phyloP scores from a whole-genome alignment of 2,329 filamentous ascomycete genomes.

The Colletotrichum sp. region DNA sequence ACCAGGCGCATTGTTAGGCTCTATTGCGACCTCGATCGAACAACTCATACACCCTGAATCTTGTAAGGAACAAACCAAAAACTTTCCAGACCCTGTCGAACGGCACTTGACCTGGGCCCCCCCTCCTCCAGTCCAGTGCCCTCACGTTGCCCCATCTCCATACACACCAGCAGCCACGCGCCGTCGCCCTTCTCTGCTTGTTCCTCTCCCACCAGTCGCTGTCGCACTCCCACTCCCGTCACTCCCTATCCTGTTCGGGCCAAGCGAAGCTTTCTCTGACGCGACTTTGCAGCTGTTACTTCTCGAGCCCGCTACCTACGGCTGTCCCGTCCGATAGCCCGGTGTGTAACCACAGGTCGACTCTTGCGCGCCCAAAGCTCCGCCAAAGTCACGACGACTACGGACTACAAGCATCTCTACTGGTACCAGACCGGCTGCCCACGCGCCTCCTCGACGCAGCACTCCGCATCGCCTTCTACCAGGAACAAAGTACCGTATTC shows the following conservation, averaged over 20 bases:
- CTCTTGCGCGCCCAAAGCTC: conserved; percentile 15
- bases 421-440: conserved; percentile 12
- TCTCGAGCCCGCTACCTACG: conserved; percentile 12
- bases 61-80: conserved; percentile 8
- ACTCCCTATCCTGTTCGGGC: conserved; percentile 4
- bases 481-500: conserved; percentile 3
- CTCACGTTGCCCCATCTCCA: conserved; percentile 1
- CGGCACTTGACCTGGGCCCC: conserved; percentile 2
- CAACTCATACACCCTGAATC: conserved; percentile 21
- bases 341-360: conserved; percentile 22
- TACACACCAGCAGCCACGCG: conserved; percentile 4
- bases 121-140: not conserved
- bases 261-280: conserved; percentile 36
- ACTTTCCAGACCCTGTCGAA: conserved; percentile 6
- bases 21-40: conserved; percentile 22
- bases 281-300: conserved; percentile 38
- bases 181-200: conserved; percentile 10
- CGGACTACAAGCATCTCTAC: not conserved
- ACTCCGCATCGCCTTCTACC: conserved; percentile 12
- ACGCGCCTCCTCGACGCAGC: conserved; percentile 13
- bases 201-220: conserved; percentile 5
- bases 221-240: conserved; percentile 1
- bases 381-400: conserved; percentile 5
- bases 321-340: conserved; percentile 19
- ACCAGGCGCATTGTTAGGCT: conserved; percentile 24